phyloP scores from a whole-genome alignment of 768 basidiomycete species.

The Tylopilus sp. region DNA sequence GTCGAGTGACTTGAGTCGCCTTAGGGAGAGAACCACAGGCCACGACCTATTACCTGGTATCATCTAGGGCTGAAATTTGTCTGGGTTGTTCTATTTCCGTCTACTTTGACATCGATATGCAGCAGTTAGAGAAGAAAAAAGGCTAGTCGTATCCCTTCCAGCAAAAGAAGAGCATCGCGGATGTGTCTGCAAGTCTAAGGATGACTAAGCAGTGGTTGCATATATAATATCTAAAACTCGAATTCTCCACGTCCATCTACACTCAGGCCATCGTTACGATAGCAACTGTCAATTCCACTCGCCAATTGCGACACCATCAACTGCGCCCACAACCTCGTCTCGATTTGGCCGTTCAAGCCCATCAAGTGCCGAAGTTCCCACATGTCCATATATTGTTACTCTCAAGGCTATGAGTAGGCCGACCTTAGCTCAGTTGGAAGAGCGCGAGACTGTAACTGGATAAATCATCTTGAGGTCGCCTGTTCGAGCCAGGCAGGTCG shows the following conservation, averaged over 20 bases:
- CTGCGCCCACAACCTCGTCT: no score
- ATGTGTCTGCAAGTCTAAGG: not conserved
- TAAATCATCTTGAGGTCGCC: conserved; percentile 37
- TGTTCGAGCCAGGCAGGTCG: conserved; percentile 62
- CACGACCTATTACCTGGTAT: conserved; percentile 11
- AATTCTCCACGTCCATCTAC: no score
- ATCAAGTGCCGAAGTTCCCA: no score
- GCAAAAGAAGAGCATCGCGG: conserved; percentile 2
- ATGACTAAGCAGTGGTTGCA: not conserved
- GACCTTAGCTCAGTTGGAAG: conserved; percentile 46
- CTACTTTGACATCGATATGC: conserved; percentile 7
- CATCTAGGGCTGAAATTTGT: conserved; percentile 17
- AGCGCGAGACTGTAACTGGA: conserved; percentile 45
- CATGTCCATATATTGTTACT: no score
- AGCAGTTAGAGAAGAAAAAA: no score
- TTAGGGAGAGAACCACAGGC: no score
- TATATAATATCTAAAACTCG: no score
- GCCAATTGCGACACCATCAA: no score
- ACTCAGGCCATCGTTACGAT: no score
- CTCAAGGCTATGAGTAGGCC: not conserved
- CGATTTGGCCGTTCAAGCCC: no score
- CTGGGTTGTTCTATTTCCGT: not conserved
- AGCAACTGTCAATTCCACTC: no score
- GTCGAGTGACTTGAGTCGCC: not conserved
- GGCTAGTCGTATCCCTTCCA: no score